Percentiles rank a stretch among this genome's conserved stretches.
Conservation (phyloP, 2,329 filamentous ascomycete species). For the Furcasterigmium sp. region DNA sequence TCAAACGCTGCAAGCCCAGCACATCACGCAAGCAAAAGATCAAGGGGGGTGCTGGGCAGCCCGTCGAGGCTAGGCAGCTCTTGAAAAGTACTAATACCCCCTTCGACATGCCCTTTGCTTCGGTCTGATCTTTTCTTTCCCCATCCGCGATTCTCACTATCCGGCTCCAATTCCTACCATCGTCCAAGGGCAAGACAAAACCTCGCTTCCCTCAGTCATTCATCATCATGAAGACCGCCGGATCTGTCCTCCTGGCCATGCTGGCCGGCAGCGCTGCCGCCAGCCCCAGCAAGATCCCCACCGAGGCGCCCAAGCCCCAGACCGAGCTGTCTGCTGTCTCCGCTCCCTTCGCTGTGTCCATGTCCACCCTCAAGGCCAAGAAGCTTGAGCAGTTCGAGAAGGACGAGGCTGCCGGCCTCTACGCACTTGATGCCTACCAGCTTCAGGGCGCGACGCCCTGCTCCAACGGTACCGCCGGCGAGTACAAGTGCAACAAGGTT, state of each 20-base stretch:
- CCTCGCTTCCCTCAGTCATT: background rate
- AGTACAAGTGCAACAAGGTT: conserved; percentile 26
- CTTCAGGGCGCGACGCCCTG: conserved; percentile 14
- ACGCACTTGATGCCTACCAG: background rate
- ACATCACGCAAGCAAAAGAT: no score
- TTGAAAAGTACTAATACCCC: no score
- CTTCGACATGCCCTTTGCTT: no score
- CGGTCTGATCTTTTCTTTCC: no score
- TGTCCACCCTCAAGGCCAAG: background rate
- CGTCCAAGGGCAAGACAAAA: background rate
- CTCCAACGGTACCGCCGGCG: conserved; percentile 24
- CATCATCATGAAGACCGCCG: background rate
- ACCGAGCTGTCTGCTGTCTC: background rate
- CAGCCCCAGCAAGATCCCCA: background rate
- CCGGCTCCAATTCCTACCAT: no score
- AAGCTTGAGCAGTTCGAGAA: background rate
- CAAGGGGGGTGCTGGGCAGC: no score
- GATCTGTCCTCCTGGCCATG: background rate
- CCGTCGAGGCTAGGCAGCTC: no score
- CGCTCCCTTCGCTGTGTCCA: background rate
- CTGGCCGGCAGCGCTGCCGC: conserved; percentile 1
- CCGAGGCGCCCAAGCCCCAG: background rate
- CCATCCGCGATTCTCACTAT: no score
- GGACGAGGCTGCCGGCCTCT: background rate
- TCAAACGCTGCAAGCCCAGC: no score